Conservation (phyloP, 2,329 filamentous ascomycete species). For the Purpureocillium takamizusanense region DNA sequence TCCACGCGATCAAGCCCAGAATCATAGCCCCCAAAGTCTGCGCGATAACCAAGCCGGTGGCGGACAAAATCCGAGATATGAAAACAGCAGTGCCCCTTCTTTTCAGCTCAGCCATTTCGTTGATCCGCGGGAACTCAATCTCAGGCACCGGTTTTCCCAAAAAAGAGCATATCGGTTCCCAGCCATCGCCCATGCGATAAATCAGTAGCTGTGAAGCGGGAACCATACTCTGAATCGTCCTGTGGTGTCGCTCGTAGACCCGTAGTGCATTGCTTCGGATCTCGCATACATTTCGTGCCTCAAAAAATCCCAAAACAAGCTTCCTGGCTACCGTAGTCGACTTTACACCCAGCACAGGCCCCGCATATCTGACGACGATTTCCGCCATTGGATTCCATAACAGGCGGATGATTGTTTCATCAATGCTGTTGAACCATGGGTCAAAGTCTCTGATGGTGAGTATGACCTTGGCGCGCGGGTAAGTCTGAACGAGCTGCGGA, state of each 20-base stretch:
- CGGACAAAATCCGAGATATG: too few relatives aligned
- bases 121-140: constrained; percentile 17
- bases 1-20: too few relatives aligned
- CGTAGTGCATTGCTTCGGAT: constrained; percentile 6
- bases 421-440: constrained; percentile 15
- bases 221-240: constrained; percentile 12
- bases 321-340: not conserved
- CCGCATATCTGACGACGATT: not conserved
- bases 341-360: not conserved
- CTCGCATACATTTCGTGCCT: constrained; percentile 8
- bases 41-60: too few relatives aligned
- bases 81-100: too few relatives aligned
- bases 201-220: constrained; percentile 17
- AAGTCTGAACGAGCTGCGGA: constrained; percentile 14
- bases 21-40: too few relatives aligned
- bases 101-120: constrained; percentile 9
- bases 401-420: not conserved
- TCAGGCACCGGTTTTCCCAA: constrained; percentile 19
- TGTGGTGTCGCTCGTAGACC: constrained; percentile 18
- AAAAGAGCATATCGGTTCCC: constrained; percentile 23
- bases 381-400: too few relatives aligned
- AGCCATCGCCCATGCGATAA: constrained; percentile 18
- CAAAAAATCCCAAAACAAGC: not conserved
- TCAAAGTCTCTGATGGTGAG: constrained; percentile 18
- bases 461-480: constrained; percentile 20